A percentile compares a stretch with the other conserved stretches of the same genome.
Evolutionary conservation across 495 filamentous ascomycete species (phyloP).

Genomic region (Penicillium argentinense): DNA sequence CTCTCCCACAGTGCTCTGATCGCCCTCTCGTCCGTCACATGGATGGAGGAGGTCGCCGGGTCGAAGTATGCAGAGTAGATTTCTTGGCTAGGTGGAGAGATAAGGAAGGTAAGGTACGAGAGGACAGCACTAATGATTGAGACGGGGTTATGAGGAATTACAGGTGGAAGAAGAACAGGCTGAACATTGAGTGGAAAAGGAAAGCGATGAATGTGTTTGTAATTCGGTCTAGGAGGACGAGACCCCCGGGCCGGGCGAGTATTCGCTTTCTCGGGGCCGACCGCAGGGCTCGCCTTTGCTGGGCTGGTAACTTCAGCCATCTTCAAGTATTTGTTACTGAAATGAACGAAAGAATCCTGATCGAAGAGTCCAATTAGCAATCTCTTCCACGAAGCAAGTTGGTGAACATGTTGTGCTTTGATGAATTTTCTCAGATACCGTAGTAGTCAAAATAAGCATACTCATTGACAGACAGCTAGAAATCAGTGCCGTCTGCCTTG

Average conservation of each 20-base stretch:
- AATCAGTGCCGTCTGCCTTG: slow-evolving; percentile 64
- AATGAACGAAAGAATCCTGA: slow-evolving; percentile 5
- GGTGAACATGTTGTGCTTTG: slow-evolving; percentile 8
- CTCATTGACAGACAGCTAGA: slow-evolving; percentile 74
- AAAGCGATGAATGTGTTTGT: slow-evolving; percentile 69
- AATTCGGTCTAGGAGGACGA: slow-evolving; percentile 63
- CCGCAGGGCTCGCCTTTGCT: slow-evolving; percentile 12
- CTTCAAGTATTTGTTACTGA: slow-evolving; percentile 15
- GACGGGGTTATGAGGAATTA: slow-evolving; percentile 90
- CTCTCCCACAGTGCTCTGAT: slow-evolving; percentile 87
- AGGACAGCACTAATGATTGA: slow-evolving; percentile 78
- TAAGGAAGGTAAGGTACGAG: slow-evolving; percentile 69
- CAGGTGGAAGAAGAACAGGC: slow-evolving; percentile 79
- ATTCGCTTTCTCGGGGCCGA: slow-evolving; percentile 10
- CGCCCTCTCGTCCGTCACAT: slow-evolving; percentile 73
- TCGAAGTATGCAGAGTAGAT: slow-evolving; percentile 76
- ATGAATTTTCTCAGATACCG: slow-evolving; percentile 86
- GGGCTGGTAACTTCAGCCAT: slow-evolving; percentile 19
- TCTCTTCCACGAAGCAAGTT: slow-evolving; percentile 11
- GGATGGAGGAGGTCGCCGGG: slow-evolving; percentile 73
- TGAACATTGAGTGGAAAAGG: slow-evolving; percentile 76
- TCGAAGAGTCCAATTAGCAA: slow-evolving; percentile 24
- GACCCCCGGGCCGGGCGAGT: slow-evolving; percentile 27
- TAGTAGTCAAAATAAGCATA: slow-evolving; percentile 83
- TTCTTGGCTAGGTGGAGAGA: slow-evolving; percentile 70